These are phyloP conservation scores for Exophiala sideris DNA, from an alignment of 2,329 filamentous ascomycete genomes.

Conservation along the genomic window DNA sequence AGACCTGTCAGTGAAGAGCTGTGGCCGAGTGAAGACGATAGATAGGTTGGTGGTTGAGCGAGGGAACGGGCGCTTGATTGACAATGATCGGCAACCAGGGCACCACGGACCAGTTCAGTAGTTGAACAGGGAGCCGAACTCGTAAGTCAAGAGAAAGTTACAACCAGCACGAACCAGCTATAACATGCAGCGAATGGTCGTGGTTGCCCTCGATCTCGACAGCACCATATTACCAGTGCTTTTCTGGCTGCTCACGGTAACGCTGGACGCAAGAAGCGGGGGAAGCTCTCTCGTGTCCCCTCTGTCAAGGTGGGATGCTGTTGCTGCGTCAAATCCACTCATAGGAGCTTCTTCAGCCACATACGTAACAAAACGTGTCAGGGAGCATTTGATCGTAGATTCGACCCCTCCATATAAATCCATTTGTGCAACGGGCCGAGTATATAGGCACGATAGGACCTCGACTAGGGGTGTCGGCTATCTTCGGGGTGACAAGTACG, in stretches of 20 bases:
- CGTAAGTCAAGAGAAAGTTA: neutral
- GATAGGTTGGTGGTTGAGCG: too few relatives aligned
- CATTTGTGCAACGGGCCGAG: too few relatives aligned
- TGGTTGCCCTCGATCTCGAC: neutral
- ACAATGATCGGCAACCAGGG: constrained; percentile 1
- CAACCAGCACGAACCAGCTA: neutral
- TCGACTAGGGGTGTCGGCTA: too few relatives aligned
- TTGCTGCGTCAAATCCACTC: neutral
- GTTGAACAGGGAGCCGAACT: neutral
- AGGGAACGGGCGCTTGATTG: neutral
- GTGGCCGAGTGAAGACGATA: neutral
- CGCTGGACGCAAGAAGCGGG: neutral
- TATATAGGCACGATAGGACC: too few relatives aligned
- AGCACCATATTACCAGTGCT: neutral
- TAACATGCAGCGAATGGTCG: neutral
- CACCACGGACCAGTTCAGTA: neutral
- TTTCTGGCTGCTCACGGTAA: neutral
- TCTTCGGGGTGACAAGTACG: too few relatives aligned
- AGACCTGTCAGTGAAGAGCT: neutral
- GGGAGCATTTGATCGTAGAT: neutral
- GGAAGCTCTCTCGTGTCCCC: neutral
- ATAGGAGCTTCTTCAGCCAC: constrained; percentile 14
- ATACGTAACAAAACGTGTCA: constrained; percentile 15
- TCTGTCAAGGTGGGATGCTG: neutral
- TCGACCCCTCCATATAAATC: neutral